phyloP scores from a whole-genome alignment of 2,329 filamentous ascomycete genomes.

The Emergomyces orientalis region DNA sequence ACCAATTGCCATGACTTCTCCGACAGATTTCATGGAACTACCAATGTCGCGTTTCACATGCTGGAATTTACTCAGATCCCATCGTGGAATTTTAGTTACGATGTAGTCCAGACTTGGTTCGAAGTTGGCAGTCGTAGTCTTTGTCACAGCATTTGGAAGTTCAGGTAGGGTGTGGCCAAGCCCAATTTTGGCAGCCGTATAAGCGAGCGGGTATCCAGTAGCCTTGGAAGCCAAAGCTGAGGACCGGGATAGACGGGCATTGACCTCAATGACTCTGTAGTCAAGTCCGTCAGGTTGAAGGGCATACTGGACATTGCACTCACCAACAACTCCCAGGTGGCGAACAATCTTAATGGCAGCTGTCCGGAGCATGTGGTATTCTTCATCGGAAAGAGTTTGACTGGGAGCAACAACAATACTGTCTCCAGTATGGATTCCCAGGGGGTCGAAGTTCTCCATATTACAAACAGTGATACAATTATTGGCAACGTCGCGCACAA shows the following conservation, averaged over 20 bases:
- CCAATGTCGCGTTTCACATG: conserved; percentile 97
- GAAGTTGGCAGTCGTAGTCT: conserved; percentile 98
- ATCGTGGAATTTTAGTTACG: conserved; percentile 96
- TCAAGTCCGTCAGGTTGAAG: conserved; percentile 93
- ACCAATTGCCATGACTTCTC: conserved; percentile 98
- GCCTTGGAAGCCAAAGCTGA: conserved; percentile 96
- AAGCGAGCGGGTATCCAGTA: conserved; percentile 92
- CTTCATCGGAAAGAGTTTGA: conserved; percentile 94
- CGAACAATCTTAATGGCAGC: conserved; percentile 97
- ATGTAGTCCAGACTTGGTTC: conserved; percentile 96
- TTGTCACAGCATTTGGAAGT: conserved; percentile 94
- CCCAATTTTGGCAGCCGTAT: conserved; percentile 96
- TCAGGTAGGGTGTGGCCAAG: conserved; percentile 91
- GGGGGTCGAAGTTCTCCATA: conserved; percentile 97
- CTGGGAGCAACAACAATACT: conserved; percentile 96
- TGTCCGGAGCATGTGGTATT: conserved; percentile 98
- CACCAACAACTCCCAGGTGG: conserved; percentile 91
- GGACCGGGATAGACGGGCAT: conserved; percentile 93
- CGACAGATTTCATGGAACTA: conserved; percentile 97
- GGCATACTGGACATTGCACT: conserved; percentile 98
- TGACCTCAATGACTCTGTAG: conserved; percentile 98
- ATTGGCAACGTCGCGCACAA: conserved; percentile 91
- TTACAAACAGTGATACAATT: conserved; percentile 99
- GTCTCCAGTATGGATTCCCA: conserved; percentile 96
- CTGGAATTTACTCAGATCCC: conserved; percentile 98